Percentiles rank a stretch among this genome's conserved stretches.
Evolutionary conservation across 371 early-diverging fungal species (phyloP).

Genomic region (Circinella umbellata): DNA sequence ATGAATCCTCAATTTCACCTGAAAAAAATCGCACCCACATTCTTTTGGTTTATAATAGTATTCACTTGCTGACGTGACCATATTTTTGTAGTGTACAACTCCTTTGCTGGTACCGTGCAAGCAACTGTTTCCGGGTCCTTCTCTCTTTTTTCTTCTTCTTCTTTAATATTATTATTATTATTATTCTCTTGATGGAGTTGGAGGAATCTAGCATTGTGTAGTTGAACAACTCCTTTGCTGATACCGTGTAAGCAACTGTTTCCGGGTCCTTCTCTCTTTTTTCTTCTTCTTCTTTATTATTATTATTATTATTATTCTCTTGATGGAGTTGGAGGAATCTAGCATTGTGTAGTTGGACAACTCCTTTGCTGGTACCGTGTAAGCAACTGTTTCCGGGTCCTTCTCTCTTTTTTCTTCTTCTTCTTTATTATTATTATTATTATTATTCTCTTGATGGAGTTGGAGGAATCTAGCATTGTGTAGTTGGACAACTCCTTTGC

Average conservation of each 20-base stretch:
- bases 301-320: too few relatives aligned
- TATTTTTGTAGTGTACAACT: slow-evolving; percentile 1
- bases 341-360: too few relatives aligned
- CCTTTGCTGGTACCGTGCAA: not conserved
- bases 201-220: slow-evolving; percentile 2
- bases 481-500: not conserved
- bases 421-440: too few relatives aligned
- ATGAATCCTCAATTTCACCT: too few relatives aligned
- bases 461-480: not conserved
- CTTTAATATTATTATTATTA: not conserved
- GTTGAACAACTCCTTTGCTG: slow-evolving; percentile 1
- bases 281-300: too few relatives aligned
- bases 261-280: not conserved
- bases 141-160: not conserved
- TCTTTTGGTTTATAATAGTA: too few relatives aligned
- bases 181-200: not conserved
- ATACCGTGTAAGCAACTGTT: not conserved
- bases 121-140: not conserved
- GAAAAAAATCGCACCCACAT: too few relatives aligned
- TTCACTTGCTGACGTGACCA: not conserved
- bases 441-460: not conserved
- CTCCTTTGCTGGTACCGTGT: too few relatives aligned
- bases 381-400: too few relatives aligned
- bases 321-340: too few relatives aligned
- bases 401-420: too few relatives aligned